Conservation (phyloP, 805 yeast genomes). For the Saturnispora zaruensis region DNA sequence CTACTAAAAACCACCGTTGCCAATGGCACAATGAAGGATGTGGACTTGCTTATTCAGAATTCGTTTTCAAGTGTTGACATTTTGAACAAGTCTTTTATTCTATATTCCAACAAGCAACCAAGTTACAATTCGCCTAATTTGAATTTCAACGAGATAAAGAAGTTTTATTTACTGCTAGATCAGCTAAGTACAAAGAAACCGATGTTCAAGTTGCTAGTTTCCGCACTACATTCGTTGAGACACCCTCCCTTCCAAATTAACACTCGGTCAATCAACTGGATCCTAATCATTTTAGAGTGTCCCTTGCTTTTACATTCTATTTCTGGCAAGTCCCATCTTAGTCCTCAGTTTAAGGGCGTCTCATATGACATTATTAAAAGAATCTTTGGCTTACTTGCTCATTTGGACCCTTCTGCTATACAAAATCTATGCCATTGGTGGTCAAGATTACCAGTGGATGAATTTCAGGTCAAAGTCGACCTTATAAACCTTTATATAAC, state of each 20-base stretch:
- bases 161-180: constrained; percentile 38
- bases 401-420: constrained; percentile 32
- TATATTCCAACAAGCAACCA: constrained; percentile 20
- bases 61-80: constrained; percentile 41
- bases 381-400: constrained; percentile 57
- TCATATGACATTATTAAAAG: constrained; percentile 67
- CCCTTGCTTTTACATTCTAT: constrained; percentile 52
- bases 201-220: constrained; percentile 42
- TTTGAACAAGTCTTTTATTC: constrained; percentile 49
- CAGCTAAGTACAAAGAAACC: constrained; percentile 56
- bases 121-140: constrained; percentile 40
- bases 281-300: constrained; percentile 58
- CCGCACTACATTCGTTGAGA: constrained; percentile 44
- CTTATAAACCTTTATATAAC: constrained; percentile 69
- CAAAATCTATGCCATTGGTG: constrained; percentile 47
- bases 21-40: constrained; percentile 33
- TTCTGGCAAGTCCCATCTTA: constrained; percentile 15
- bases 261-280: constrained; percentile 44
- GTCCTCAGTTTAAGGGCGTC: constrained; percentile 44
- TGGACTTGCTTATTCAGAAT: constrained; percentile 38
- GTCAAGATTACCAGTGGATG: constrained; percentile 33
- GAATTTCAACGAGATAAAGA: constrained; percentile 38
- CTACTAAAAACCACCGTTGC: neutral
- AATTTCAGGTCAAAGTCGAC: constrained; percentile 50
- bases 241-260: constrained; percentile 36